Conservation (phyloP, 257 asterid species). For the Forsythia suspensa region DNA sequence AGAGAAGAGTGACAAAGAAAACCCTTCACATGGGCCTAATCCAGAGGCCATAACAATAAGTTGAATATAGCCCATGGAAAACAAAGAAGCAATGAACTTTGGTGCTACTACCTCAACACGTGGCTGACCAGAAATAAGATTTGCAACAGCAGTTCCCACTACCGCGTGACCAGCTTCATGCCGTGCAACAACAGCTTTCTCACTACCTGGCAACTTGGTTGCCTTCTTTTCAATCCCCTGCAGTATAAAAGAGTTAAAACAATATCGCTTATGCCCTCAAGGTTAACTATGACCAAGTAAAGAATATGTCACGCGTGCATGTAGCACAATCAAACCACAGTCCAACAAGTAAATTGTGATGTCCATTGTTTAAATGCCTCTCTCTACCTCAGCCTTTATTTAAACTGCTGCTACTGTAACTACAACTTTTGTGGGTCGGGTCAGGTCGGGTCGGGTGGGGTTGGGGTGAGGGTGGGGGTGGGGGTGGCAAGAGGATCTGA, state of each 20-base stretch:
- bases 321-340: not conserved
- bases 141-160: conserved; percentile 98
- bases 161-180: conserved; percentile 99
- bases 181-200: conserved; percentile 97
- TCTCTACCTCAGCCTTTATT: not conserved
- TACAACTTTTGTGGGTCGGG: too few species aligned
- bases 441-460: too few species aligned
- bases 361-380: not conserved
- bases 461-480: too few species aligned
- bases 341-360: not conserved
- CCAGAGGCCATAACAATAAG: conserved; percentile 7
- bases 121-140: conserved; percentile 93
- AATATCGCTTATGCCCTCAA: not conserved
- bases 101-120: conserved; percentile 79
- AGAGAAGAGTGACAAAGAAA: not conserved
- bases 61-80: conserved; percentile 8
- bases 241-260: conserved; percentile 22
- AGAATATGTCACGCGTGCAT: not conserved
- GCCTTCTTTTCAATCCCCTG: conserved; percentile 99
- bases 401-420: too few species aligned
- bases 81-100: conserved; percentile 2
- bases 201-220: conserved; percentile 85
- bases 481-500: not conserved
- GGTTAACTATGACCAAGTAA: not conserved
- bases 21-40: conserved; percentile 13